Base-by-base conservation (phyloP, 75 land plant species). In the Azolla pinnata region DNA sequence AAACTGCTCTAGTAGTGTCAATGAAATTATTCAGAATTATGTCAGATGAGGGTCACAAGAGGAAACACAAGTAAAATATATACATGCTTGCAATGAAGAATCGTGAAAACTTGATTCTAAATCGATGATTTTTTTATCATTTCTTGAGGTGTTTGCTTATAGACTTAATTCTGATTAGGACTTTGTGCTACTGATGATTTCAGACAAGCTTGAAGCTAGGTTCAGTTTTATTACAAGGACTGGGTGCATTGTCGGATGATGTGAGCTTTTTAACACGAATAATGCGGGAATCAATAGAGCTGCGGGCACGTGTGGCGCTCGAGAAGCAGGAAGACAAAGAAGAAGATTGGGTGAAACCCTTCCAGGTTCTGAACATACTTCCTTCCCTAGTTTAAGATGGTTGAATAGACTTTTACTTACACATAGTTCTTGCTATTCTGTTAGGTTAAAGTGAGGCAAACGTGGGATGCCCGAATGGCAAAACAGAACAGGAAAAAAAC, bases 131-230 rank as follows among this genome's bases (percentile, higher is more conserved):
- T 29, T 35, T 35, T 35, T 35, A 35, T 12, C 40, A 35, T 12
- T 35, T 35, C 10, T 35, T 5, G 12, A 35, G 12, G 40, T 35
- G 12, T 35, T 5, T 35, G 4, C 19, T n/a, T n/a, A n/a, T n/a
- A n/a, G n/a, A n/a, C n/a, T n/a, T n/a, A n/a, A n/a, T n/a, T n/a
- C n/a, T n/a, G n/a, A n/a, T n/a, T n/a, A n/a, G n/a, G n/a, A n/a
- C n/a, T n/a, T n/a, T n/a, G n/a, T n/a, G n/a, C n/a, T n/a, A n/a
- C n/a, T n/a, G n/a, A n/a, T n/a, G n/a, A n/a, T 19, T 68, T 61
- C 89, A 93, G 98, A 84, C 96, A 35, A 88, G 96, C 62, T 77
- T 93, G 57, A 85, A 88, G 72, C 83, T 93, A 34, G 98, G 98
- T 0, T 88, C 98, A 0, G 80, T 75, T 70, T 87, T 93, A 61